Evolutionary conservation across 2,329 filamentous ascomycete genomes (phyloP), one percentile per base, ranked within the genome.

Genomic region (Blastomyces parvus): DNA sequence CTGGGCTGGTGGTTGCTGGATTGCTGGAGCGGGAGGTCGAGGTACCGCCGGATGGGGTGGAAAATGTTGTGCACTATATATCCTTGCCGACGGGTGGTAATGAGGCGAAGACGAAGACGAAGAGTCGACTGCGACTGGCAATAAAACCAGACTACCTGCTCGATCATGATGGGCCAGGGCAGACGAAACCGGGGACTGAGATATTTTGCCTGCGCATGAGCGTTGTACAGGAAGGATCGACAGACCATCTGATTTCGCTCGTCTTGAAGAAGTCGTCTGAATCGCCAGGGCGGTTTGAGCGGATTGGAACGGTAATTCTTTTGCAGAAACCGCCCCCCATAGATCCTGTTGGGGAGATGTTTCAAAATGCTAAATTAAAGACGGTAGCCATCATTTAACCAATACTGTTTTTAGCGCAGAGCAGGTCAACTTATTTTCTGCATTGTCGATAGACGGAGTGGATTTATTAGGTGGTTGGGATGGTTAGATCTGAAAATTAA

Each of bases 11-110:
- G 36, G 36, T 42, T 40, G 22, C 19, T 4, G 55, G 55, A 1
- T n/a, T 58, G n/a, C 55, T 58, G 27, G 36, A 58, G 36, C 55
- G 55, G 33, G 55, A 58, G 55, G 36, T 58, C 27, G 36, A 58
- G 27, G 13, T 27, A 22, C 14, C 11, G n/a, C 36, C 25, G n/a
- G 33, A 42, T 9, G 55, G 36, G 3, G 5, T 17, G 36, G 55
- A 42, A 11, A 14, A 42, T 58, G 27, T 58, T 22, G 55, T 58
- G 6, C 36, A 58, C 7, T 58, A 40, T 58, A 22, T 25, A 42
- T 58, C 55, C 25, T 42, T 58, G 5, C 36, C 55, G n/a, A 58
- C 13, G 19, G 9, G 55, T 22, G 33, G 36, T 36, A 22, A 38
- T 56, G 3, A 36, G 33, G 2, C 33, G 9, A 13, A 38, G 1